A percentile compares a stretch with the other conserved stretches of the same genome.
Evolutionary conservation across 495 filamentous ascomycete species (phyloP).

Genomic region (Tetracladium setigerum): DNA sequence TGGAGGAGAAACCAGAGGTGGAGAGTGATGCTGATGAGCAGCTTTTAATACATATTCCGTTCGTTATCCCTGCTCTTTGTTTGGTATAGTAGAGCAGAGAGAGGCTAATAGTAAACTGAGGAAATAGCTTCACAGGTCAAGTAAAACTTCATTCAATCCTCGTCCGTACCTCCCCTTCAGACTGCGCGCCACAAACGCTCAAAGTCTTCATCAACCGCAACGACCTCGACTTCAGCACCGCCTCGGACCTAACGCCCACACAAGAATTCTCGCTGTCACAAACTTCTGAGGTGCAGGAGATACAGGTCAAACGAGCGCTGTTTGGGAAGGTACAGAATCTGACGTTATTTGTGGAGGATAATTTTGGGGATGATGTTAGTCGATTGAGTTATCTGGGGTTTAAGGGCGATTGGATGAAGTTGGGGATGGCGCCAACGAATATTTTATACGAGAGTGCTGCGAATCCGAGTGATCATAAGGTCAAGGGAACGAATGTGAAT

Average conservation of each 20-base stretch:
- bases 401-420: constrained; percentile 82
- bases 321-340: constrained; percentile 76
- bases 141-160: constrained; percentile 86
- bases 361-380: constrained; percentile 65
- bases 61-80: constrained; percentile 6
- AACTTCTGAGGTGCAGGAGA: constrained; percentile 74
- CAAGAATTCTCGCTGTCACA: constrained; percentile 75
- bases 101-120: constrained; percentile 2
- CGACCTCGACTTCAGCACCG: constrained; percentile 75
- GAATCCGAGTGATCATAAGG: constrained; percentile 76
- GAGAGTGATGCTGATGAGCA: constrained; percentile 88
- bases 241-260: constrained; percentile 58
- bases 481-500: constrained; percentile 38
- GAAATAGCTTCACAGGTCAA: constrained; percentile 78
- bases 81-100: neutral
- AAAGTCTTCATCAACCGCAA: constrained; percentile 80
- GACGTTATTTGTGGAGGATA: constrained; percentile 77
- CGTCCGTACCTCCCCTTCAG: constrained; percentile 63
- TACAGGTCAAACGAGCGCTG: constrained; percentile 75
- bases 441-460: constrained; percentile 91
- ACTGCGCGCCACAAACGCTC: constrained; percentile 70
- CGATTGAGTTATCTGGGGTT: constrained; percentile 80
- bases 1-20: constrained; percentile 64
- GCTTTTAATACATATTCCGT: constrained; percentile 88
- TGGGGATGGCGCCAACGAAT: constrained; percentile 74